Evolutionary conservation across 2,329 filamentous ascomycete species (phyloP).

Genomic region (Fusarium gaditjirri): DNA sequence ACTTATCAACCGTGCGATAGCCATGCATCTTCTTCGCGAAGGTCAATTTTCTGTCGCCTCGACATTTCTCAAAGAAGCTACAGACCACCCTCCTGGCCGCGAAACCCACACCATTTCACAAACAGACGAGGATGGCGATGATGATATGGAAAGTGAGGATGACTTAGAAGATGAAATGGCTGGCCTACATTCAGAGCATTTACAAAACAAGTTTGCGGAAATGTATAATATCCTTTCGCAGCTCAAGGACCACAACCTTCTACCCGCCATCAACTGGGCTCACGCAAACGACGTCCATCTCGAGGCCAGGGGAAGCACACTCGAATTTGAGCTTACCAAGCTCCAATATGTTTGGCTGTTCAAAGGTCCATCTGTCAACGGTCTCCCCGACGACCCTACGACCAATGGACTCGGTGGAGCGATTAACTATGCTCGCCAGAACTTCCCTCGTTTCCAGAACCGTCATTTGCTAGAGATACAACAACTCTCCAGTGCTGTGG

Average conservation of each 20-base stretch:
- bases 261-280: constrained; percentile 90
- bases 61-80: constrained; percentile 81
- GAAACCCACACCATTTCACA: constrained; percentile 31
- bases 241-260: constrained; percentile 77
- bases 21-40: constrained; percentile 95
- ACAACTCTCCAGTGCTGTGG: constrained; percentile 82
- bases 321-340: constrained; percentile 93
- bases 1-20: constrained; percentile 91
- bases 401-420: constrained; percentile 71
- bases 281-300: constrained; percentile 74
- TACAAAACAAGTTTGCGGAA: constrained; percentile 83
- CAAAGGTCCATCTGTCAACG: constrained; percentile 67
- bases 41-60: constrained; percentile 91
- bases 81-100: constrained; percentile 50
- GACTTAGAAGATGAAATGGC: constrained; percentile 43
- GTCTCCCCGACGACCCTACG: constrained; percentile 61
- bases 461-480: constrained; percentile 84
- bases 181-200: constrained; percentile 54
- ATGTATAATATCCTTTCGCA: constrained; percentile 93
- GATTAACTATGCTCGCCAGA: constrained; percentile 77
- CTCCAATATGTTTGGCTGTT: constrained; percentile 93
- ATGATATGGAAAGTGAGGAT: constrained; percentile 48
- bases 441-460: constrained; percentile 79
- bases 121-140: constrained; percentile 48
- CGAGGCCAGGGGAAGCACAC: constrained; percentile 85